A percentile compares a stretch with the other conserved stretches of the same genome.
Evolutionary conservation across 139 green algal genomes (phyloP).

Genomic region (Chlorella sp.): DNA sequence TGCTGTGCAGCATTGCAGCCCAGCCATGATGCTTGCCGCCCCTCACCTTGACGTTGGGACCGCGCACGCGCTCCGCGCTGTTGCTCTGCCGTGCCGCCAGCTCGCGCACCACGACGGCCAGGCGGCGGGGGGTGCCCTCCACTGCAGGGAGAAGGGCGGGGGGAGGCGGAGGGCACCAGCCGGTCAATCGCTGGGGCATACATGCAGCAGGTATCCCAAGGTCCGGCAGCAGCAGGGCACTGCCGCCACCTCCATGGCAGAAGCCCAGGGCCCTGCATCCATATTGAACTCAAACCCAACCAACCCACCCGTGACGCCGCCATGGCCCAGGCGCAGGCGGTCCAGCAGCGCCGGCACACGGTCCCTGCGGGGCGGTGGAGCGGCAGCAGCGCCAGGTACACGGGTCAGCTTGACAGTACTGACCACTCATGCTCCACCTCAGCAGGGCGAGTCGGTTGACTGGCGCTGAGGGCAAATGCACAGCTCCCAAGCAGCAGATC

Average conservation of each 20-base stretch:
- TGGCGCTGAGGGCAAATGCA: too few species aligned
- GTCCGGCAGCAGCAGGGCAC: too few species aligned
- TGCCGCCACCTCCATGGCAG: too few species aligned
- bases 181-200: too few species aligned
- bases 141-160: conserved; percentile 37
- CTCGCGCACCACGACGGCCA: conserved; percentile 80
- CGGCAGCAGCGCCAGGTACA: neutral
- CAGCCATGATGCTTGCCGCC: neutral
- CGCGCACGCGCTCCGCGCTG: conserved; percentile 73
- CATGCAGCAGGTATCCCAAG: neutral
- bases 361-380: conserved; percentile 49
- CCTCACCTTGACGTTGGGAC: conserved; percentile 84
- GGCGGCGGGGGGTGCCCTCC: conserved; percentile 86
- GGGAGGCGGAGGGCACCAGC: neutral
- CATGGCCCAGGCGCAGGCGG: conserved; percentile 77
- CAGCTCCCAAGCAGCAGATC: neutral
- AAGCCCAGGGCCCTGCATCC: too few species aligned
- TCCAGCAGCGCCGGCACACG: conserved; percentile 78
- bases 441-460: too few species aligned
- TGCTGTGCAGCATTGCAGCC: neutral
- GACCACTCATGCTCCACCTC: too few species aligned
- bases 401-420: too few species aligned
- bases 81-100: conserved; percentile 73
- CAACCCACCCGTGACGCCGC: conserved; percentile 51
- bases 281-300: too few species aligned